These are phyloP conservation scores for Lecanicillium sp. DNA, from an alignment of 2,329 filamentous ascomycete genomes.

Conservation along the genomic window DNA sequence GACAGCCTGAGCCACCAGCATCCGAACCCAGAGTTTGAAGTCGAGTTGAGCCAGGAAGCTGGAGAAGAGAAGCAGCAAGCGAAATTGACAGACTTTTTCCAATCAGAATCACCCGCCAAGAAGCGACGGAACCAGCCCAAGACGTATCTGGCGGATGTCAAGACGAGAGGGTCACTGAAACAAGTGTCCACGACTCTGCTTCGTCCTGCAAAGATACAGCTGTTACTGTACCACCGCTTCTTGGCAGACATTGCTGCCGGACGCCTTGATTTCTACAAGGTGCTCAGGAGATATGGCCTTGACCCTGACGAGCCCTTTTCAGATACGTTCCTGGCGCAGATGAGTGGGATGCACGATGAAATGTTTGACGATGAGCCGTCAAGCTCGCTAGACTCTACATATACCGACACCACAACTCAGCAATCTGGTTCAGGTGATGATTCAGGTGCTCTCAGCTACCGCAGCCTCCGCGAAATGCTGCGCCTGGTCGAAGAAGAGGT, in stretches of 20 bases:
- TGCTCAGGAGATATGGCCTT: slow-evolving; percentile 67
- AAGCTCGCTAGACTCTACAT: slow-evolving; percentile 22
- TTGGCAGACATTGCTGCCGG: slow-evolving; percentile 69
- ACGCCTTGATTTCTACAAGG: slow-evolving; percentile 57
- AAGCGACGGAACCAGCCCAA: slow-evolving; percentile 16
- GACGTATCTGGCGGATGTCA: slow-evolving; percentile 80
- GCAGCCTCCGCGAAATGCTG: slow-evolving; percentile 39
- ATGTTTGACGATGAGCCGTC: slow-evolving; percentile 44
- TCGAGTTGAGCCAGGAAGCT: slow-evolving; percentile 36
- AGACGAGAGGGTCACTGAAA: slow-evolving; percentile 64
- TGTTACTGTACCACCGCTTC: slow-evolving; percentile 84
- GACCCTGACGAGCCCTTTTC: slow-evolving; percentile 62
- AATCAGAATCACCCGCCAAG: slow-evolving; percentile 12
- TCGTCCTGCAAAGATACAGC: slow-evolving; percentile 73
- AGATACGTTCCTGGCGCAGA: slow-evolving; percentile 69
- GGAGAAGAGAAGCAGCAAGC: slow-evolving; percentile 22
- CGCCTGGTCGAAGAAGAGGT: slow-evolving; percentile 39
- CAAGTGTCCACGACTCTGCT: slow-evolving; percentile 61
- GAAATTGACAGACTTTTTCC: slow-evolving; percentile 34
- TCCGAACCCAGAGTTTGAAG: slow-evolving; percentile 64
- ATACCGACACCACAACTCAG: background rate
- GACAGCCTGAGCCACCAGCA: slow-evolving; percentile 75
- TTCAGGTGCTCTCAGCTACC: slow-evolving; percentile 36
- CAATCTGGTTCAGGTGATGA: slow-evolving; percentile 1
- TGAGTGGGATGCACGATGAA: slow-evolving; percentile 61